These are phyloP conservation scores for Bolboschoenoplectus hybrid DNA, from an alignment of 202 grass and related monocot genomes.

Conservation along the genomic window DNA sequence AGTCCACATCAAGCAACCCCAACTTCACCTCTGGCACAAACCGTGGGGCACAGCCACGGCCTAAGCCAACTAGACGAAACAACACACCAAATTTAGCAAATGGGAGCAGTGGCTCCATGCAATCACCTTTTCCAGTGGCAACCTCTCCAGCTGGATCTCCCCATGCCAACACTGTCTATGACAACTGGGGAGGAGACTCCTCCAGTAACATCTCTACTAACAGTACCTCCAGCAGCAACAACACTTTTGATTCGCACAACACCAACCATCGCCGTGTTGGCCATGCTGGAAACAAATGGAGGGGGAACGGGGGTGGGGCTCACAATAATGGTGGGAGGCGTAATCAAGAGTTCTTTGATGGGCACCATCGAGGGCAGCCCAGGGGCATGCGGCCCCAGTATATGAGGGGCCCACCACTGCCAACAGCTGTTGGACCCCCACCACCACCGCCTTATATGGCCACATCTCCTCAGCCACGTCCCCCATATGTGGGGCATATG, in stretches of 20 bases:
- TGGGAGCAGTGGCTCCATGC: slow-evolving; percentile 5
- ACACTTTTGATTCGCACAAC: slow-evolving; percentile 5
- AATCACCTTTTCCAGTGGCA: slow-evolving; percentile 19
- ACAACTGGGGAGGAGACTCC: slow-evolving; percentile 21
- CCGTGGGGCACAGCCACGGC: neutral
- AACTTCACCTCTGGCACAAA: slow-evolving; percentile 23
- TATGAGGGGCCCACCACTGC: slow-evolving; percentile 45
- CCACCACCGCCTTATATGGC: slow-evolving; percentile 52
- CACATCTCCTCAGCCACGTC: slow-evolving; percentile 47
- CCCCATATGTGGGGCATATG: slow-evolving; percentile 57
- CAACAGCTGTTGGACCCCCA: slow-evolving; percentile 44
- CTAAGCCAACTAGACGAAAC: slow-evolving; percentile 12
- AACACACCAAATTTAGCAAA: slow-evolving; percentile 3
- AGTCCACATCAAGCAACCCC: slow-evolving; percentile 22
- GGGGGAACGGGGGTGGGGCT: slow-evolving; percentile 59
- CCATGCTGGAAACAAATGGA: slow-evolving; percentile 60
- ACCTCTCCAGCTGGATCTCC: slow-evolving; percentile 32
- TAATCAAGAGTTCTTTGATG: slow-evolving; percentile 51
- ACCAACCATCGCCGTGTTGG: slow-evolving; percentile 47
- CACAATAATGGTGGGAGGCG: slow-evolving; percentile 44
- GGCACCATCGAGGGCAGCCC: slow-evolving; percentile 51
- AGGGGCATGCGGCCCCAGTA: slow-evolving; percentile 52
- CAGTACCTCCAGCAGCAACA: slow-evolving; percentile 23
- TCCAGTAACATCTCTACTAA: slow-evolving; percentile 27
- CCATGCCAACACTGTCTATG: slow-evolving; percentile 8